phyloP scores from a whole-genome alignment of 768 basidiomycete species.

The Amanita jacksonii region DNA sequence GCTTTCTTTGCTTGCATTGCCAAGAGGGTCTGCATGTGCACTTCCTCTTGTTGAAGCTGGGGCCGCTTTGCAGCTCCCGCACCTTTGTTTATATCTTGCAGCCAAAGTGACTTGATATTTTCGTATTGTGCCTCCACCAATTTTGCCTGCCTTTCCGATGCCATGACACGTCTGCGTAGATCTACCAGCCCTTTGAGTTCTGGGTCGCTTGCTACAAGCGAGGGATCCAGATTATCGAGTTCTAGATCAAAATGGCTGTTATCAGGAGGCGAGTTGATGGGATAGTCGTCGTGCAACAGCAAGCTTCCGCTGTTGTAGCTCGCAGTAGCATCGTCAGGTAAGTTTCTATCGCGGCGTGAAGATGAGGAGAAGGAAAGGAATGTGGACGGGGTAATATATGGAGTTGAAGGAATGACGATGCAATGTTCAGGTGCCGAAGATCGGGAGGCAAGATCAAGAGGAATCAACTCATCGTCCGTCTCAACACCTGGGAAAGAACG shows the following conservation, averaged over 20 bases:
- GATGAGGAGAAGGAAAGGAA: not conserved
- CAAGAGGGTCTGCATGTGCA: conserved; percentile 4
- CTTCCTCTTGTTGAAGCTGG: conserved; percentile 4
- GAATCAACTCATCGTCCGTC: conserved; percentile 32
- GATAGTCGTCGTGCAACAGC: not conserved
- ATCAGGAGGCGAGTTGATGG: not conserved
- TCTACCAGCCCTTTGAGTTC: conserved; percentile 5
- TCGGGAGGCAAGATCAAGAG: conserved; percentile 13
- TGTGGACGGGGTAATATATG: conserved; percentile 7
- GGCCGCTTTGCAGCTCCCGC: not conserved
- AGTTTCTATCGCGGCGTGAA: not conserved
- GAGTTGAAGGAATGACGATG: conserved; percentile 5
- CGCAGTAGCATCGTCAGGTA: not conserved
- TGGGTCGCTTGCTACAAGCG: conserved; percentile 1
- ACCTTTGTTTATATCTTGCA: not conserved
- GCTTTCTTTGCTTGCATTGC: conserved; percentile 7
- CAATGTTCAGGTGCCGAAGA: conserved; percentile 5
- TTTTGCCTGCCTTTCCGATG: conserved; percentile 5
- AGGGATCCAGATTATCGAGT: conserved; percentile 5
- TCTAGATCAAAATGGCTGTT: conserved; percentile 2
- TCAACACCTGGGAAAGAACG: conserved; percentile 34
- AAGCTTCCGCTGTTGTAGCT: not conserved
- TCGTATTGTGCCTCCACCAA: conserved; percentile 8
- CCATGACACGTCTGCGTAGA: conserved; percentile 2
- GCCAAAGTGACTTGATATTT: not conserved